Base-by-base conservation (phyloP, 768 basidiomycete species). In the Tylopilus plumbeoviolaceoides region DNA sequence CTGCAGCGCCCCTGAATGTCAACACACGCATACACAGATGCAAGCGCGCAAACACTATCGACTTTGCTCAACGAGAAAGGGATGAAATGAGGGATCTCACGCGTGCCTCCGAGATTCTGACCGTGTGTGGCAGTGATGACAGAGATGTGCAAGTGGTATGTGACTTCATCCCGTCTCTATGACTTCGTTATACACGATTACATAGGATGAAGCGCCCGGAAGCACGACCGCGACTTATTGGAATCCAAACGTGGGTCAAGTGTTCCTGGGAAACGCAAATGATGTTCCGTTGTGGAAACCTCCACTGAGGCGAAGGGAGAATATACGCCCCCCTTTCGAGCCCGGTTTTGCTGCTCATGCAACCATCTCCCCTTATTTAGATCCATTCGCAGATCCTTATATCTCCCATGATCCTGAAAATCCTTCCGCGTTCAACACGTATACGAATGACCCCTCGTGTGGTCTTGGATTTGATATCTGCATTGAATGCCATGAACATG, bases 31-130 rank as follows among this genome's bases (percentile, higher is more conserved):
- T 66, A 38, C 66, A 67, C 20, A 58, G 65, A 44, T 67, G 65
- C 47, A 63, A 63, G 59, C 54, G 56, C 33, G 71, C 72, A 5
- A 87, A 88, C 64, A 87, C 85, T 28, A 79, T 91, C 64, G 82
- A 91, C 65, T 92, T 94, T 68, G 84, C 89, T 14, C 79, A 83
- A 62, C 77, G 90, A 31, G 92, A 95, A 72, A 82, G 82, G 69
- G 89, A 91, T 55, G 93, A 95, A 73, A 95, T 94, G 90, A 75
- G 87, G 12, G 87, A 89, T 63, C 73, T 95, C 50, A 95, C 93
- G 0, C 78, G 82, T 53, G 89, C 91, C 7, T 85, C 81, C 20
- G 89, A 91, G 72, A 91, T 95, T 48, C 73, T 87, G 58, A 77
- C 76, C 38, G 59, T 82, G 0, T 71, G 72, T 58, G 45, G 44